Evolutionary conservation across 768 basidiomycete species (phyloP), one percentile per base, ranked within the genome.

Genomic region (Glaciozyma martinii): DNA sequence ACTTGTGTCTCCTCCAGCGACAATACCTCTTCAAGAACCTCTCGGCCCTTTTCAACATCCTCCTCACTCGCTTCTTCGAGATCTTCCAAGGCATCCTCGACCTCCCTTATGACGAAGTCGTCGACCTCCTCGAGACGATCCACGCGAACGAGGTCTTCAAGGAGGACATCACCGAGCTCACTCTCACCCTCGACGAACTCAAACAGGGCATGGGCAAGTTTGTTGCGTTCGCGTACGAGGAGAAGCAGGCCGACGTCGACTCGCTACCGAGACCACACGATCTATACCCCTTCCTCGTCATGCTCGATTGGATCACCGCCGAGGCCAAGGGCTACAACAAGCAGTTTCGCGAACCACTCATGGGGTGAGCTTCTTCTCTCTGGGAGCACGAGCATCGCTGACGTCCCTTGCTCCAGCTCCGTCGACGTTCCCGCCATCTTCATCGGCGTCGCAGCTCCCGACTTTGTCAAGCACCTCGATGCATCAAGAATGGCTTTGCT

Each of bases 261-360:
- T 42, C 72, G 58, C 49, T 47, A 44, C 63, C 65, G 12, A 47
- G 62, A 8, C 86, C 87, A 18, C 90, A 91, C 72, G 80, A 86
- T 49, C 89, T 90, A 0, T 77, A 90, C 43, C 90, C 90, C 1
- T 78, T 93, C 44, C 77, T 94, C 33, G 76, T 88, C 33, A 84
- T 94, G 83, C 89, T 89, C 6, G 86, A 88, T 55, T 93, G 94
- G 78, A 78, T 95, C 3, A 90, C 94, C 80, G 94, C 90, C 75
- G 78, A 81, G 44, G 84, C 88, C 23, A 92, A 93, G 76, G 78
- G 81, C 30, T 80, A 94, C 42, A 88, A 92, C 76, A 90, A 91
- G 76, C 83, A 86, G 63, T 99, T 94, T 77, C 84, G 86, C 0
- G 84, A 88, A 61, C 87, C 89, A 40, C 75, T 97, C 27, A 80